Percentiles rank a stretch among this genome's conserved stretches.
These are phyloP conservation scores for Jackrogersella minutella DNA, from an alignment of 495 filamentous ascomycete species.

Conservation along the genomic window DNA sequence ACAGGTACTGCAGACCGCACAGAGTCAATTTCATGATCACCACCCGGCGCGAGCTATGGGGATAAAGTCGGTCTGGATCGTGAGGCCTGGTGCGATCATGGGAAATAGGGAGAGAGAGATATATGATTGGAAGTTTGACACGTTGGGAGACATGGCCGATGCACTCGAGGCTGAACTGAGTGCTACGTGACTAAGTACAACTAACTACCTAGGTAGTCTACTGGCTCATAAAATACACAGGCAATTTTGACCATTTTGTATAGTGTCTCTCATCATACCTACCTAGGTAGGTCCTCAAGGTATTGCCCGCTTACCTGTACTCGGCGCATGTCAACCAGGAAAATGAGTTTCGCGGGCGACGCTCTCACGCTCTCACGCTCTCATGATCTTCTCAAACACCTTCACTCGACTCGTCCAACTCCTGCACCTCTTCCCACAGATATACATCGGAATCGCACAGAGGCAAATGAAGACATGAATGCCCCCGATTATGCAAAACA, in stretches of 20 bases:
- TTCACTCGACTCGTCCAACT: conserved; percentile 42
- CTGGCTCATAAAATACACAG: neutral
- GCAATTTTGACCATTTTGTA: neutral
- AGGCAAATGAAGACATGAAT: conserved; percentile 50
- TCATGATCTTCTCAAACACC: conserved; percentile 42
- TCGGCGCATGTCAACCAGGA: neutral
- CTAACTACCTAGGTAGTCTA: no score
- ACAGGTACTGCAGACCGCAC: conserved; percentile 65
- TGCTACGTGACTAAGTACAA: neutral
- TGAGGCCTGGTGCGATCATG: conserved; percentile 55
- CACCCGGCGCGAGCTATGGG: conserved; percentile 62
- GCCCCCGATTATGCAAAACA: conserved; percentile 53
- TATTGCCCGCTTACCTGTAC: no score
- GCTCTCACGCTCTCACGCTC: conserved; percentile 31
- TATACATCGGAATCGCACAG: conserved; percentile 54
- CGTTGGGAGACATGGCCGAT: conserved; percentile 68
- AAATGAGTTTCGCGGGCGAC: neutral
- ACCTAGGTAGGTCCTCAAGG: no score
- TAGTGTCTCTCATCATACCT: no score
- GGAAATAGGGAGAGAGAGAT: conserved; percentile 41
- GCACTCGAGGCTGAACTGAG: conserved; percentile 52
- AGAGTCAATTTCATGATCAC: conserved; percentile 72
- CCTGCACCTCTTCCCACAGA: conserved; percentile 52
- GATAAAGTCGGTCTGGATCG: conserved; percentile 68
- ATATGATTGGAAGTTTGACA: conserved; percentile 54